These are phyloP conservation scores for Euphorbia neoarborescens DNA, from an alignment of 441 rosid genomes.

Conservation along the genomic window DNA sequence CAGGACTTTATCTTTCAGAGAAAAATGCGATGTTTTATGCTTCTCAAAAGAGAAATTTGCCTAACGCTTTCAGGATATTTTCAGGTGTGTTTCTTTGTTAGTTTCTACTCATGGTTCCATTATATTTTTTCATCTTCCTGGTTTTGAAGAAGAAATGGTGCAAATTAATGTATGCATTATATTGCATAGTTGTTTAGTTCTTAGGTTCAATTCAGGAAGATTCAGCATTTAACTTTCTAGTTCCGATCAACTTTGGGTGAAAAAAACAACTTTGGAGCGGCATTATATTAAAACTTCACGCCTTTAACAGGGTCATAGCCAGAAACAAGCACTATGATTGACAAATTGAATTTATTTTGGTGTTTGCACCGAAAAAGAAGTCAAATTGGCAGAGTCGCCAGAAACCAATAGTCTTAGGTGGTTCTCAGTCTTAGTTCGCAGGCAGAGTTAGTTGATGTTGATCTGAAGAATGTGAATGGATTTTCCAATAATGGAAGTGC, in stretches of 20 bases:
- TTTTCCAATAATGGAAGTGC: background rate
- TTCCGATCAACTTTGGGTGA: background rate
- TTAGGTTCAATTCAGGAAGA: background rate
- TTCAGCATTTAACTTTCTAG: background rate
- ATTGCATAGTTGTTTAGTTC: background rate
- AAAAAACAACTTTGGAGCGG: background rate
- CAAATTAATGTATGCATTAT: background rate
- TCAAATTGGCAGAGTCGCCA: background rate
- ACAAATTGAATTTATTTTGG: background rate
- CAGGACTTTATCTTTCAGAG: conserved; percentile 79
- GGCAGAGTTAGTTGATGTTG: background rate
- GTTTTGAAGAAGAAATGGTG: background rate
- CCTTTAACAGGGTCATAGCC: background rate
- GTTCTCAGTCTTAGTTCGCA: background rate
- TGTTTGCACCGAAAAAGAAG: background rate
- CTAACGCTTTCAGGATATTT: conserved; percentile 66
- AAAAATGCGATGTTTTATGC: conserved; percentile 64
- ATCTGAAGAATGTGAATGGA: background rate
- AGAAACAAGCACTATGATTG: background rate
- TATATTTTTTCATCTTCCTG: background rate
- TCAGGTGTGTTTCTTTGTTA: conserved; percentile 42
- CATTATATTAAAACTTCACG: background rate
- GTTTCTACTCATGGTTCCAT: background rate
- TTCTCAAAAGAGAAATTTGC: conserved; percentile 70
- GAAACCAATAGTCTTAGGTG: background rate